Percentiles rank a stretch among this genome's conserved stretches.
These are phyloP conservation scores for Hemileccinum rubropunctum DNA, from an alignment of 768 basidiomycete species.

Conservation along the genomic window DNA sequence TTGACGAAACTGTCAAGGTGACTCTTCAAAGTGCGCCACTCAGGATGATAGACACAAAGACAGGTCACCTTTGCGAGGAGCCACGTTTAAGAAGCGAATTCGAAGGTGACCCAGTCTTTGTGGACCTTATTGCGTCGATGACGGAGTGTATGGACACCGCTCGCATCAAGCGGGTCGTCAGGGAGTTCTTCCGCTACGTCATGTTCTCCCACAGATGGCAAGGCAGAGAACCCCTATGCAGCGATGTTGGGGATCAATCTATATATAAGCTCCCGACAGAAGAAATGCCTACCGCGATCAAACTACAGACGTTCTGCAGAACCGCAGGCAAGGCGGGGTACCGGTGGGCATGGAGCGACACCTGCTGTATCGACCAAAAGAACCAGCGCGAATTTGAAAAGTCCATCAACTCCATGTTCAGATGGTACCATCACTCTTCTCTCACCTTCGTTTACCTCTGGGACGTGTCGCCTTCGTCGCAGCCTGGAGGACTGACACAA, in stretches of 20 bases:
- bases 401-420: constrained; percentile 10
- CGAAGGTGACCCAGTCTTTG: neutral
- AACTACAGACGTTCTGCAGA: constrained; percentile 6
- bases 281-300: neutral
- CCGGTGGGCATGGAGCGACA: constrained; percentile 11
- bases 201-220: constrained; percentile 17
- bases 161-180: constrained; percentile 3
- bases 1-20: neutral
- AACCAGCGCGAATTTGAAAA: constrained; percentile 3
- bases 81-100: neutral
- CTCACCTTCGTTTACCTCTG: constrained; percentile 8
- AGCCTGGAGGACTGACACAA: neutral
- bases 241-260: neutral
- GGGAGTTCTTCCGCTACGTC: constrained; percentile 7
- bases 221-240: constrained; percentile 3
- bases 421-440: constrained; percentile 8
- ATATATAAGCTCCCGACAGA: constrained; percentile 3
- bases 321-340: neutral
- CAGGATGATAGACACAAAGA: constrained; percentile 9
- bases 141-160: neutral
- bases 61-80: constrained; percentile 4
- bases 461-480: constrained; percentile 1
- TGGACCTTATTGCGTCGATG: constrained; percentile 1
- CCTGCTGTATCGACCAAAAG: constrained; percentile 3
- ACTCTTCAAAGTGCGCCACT: too few species aligned